Evolutionary conservation across 2,329 filamentous ascomycete genomes (phyloP), one percentile per base, ranked within the genome.

Genomic region (Hypoxylon sp.): DNA sequence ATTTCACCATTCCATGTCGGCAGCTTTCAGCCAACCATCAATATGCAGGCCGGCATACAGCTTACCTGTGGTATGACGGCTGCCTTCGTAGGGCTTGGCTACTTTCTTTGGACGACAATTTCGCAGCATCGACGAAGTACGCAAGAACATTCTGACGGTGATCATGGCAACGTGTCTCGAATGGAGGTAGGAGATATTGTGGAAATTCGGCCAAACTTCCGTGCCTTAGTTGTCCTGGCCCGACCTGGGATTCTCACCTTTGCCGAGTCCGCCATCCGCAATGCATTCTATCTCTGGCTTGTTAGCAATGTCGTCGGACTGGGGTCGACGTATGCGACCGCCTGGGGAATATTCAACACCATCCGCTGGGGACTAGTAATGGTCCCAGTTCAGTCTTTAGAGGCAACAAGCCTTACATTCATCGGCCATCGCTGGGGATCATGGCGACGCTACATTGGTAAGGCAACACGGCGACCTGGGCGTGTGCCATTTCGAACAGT

Each of bases 311-410:
- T 93, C 17, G 84, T 93, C 0, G 79, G 84, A 0, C 81, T 93
- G 64, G 90, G 90, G 0, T 78, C 81, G 0, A 84, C 87, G 5
- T 93, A 93, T 75, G 88, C 90, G 0, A 93, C 90, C 0, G 89
- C 90, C 0, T 93, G 90, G 90, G 88, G 90, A 1, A 82, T 93
- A 9, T 93, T 93, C 80, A 91, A 86, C 60, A 93, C 90, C 0
- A 93, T 93, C 45, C 84, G 90, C 13, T 93, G 90, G 90, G 91
- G 90, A 0, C 80, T 93, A 0, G 81, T 93, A 30, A 93, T 93
- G 90, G 89, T 93, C 0, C 90, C 90, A 0, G 88, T 93, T 0
- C 85, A 88, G 66, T 84, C 90, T 0, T 80, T 93, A 0, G 90
- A 93, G 76, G 87, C 87, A 1, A 90, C 90, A 0, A 83, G 88